Evolutionary conservation across 768 basidiomycete genomes (phyloP).

Genomic region (Hericium erinaceus): DNA sequence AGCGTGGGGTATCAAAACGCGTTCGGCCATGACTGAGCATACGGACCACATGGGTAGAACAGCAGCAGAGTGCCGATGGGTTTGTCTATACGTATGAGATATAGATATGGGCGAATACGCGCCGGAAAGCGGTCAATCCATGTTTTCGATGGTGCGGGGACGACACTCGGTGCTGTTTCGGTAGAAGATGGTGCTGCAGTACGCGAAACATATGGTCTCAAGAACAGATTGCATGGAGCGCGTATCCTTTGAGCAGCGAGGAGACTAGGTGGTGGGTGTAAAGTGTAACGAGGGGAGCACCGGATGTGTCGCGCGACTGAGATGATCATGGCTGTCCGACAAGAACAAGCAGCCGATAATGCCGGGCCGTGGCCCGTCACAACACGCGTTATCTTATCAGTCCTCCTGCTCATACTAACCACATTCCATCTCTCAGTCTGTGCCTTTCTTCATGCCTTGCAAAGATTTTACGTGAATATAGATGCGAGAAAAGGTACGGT

Average conservation of each 20-base stretch:
- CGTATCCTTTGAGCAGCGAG: neutral
- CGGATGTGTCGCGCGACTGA: neutral
- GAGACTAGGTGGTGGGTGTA: neutral
- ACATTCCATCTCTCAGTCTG: too few species aligned
- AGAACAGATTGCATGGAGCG: too few species aligned
- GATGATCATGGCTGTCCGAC: too few species aligned
- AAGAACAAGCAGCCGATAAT: too few species aligned
- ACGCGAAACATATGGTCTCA: too few species aligned
- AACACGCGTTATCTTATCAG: too few species aligned
- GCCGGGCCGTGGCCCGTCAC: too few species aligned
- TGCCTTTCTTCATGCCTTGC: neutral
- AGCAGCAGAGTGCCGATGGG: conserved; percentile 90
- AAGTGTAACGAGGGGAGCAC: neutral
- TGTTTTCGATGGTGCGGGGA: conserved; percentile 24
- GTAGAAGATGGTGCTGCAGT: neutral
- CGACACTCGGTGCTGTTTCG: neutral
- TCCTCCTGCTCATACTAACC: too few species aligned
- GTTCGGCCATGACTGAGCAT: neutral
- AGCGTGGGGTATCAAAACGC: neutral
- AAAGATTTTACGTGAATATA: neutral
- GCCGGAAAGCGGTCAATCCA: conserved; percentile 64
- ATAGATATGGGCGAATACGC: conserved; percentile 65
- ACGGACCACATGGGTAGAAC: conserved; percentile 90
- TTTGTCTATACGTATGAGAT: conserved; percentile 87
- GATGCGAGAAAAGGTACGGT: neutral